Evolutionary conservation across 75 land plant genomes (phyloP), one percentile per base, ranked within the genome.

Genomic region (Azolla pinnata): DNA sequence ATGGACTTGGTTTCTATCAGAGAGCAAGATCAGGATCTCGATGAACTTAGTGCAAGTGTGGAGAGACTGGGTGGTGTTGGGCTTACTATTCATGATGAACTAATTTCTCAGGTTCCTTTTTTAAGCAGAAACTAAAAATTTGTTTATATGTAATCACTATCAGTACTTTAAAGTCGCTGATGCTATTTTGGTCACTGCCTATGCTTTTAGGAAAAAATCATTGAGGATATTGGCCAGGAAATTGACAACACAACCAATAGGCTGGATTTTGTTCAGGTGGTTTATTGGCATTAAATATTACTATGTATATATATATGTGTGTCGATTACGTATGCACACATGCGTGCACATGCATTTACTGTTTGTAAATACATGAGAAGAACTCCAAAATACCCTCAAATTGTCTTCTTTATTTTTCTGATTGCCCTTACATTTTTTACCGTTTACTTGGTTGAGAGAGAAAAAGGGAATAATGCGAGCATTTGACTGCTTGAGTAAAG

Each of bases 181-280:
- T n/a, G n/a, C n/a, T n/a, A n/a, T n/a, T n/a, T n/a, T n/a, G n/a
- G n/a, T n/a, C n/a, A n/a, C n/a, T 30, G 33, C 21, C 19, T 31
- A 59, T 50, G 23, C 31, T 1, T 31, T 29, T 78, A 92, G 97
- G 97, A 83, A 44, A 73, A 64, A 27, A 80, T 92, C 31, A 66
- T 92, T 27, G 83, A 74, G 42, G 97, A 88, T 14, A 61, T 92
- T 61, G 81, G 74, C 46, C 66, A 46, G 33, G 97, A 92, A 38
- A 88, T 92, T 89, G 97, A 92, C 53, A 74, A 79, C 30, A 92
- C 97, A 33, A 66, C 90, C 34, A 88, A 78, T 47, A 72, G 90
- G 24, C 93, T 92, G 26, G 95, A 92, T 54, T 82, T 88, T 76
- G 90, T 88, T 54, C 97, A 92, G 95, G 97, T 85, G n/a, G n/a